phyloP scores from a whole-genome alignment of 768 basidiomycete genomes.

The Leucosporidium scottii region DNA sequence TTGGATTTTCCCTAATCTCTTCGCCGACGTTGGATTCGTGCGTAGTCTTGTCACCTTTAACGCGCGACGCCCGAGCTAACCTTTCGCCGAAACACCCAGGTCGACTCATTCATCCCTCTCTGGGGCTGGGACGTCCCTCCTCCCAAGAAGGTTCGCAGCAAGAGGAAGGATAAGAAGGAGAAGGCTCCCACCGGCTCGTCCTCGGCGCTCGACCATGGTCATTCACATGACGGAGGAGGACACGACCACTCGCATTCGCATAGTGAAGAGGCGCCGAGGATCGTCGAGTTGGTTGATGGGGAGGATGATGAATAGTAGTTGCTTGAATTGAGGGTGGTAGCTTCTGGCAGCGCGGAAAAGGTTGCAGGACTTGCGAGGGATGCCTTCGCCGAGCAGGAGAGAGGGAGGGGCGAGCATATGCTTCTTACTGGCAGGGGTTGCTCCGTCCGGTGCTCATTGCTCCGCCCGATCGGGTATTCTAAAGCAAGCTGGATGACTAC shows the following conservation, averaged over 20 bases:
- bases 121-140: constrained; percentile 93
- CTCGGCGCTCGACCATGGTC: not conserved
- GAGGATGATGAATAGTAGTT: not conserved
- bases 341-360: too few species aligned
- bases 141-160: constrained; percentile 57
- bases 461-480: too few species aligned
- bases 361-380: too few species aligned
- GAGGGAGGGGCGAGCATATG: not conserved
- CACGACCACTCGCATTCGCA: not conserved
- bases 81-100: constrained; percentile 49
- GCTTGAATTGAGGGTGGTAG: not conserved
- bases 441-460: too few species aligned
- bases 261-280: not conserved
- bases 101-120: constrained; percentile 91
- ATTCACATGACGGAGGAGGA: not conserved
- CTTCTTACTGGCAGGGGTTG: too few species aligned
- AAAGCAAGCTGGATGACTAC: too few species aligned
- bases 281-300: not conserved
- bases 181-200: not conserved
- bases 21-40: constrained; percentile 97
- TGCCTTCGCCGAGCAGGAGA: too few species aligned
- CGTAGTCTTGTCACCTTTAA: constrained; percentile 43
- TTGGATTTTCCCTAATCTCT: constrained; percentile 97
- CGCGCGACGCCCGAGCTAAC: not conserved
- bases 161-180: constrained; percentile 10